Base-by-base conservation (phyloP, 164 flowering plant genomes). In the Echeveria elegans region DNA sequence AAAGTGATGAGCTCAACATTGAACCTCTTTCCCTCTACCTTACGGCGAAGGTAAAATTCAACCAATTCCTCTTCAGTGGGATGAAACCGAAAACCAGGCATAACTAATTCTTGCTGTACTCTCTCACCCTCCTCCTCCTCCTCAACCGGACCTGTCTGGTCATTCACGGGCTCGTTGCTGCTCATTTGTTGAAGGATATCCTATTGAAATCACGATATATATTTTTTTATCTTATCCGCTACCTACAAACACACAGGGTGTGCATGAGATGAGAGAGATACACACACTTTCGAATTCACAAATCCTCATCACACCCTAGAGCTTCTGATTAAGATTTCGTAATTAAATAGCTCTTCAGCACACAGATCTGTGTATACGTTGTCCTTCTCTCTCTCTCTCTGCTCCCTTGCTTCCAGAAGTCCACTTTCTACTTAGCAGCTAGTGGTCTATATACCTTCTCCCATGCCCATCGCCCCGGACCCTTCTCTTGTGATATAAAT, bases 1-100 rank as follows among this genome's bases (percentile, higher is more conserved):
- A 34, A 34, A 34, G 37, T 34, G 37, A 94, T 94, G 79, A 94
- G 96, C 31, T 94, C 97, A 6, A 91, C 96, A 65, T 86, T 88
- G 83, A 91, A 91, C 16, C 87, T 78, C 69, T 89, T 91, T 71
- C 98, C 98, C 80, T 94, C 96, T 6, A 94, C 95, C 85, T 91
- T 94, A 63, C 97, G 92, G 68, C 97, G 94, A 72, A 94, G 95
- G 82, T 94, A 91, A 83, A 91, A 94, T 68, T 91, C 97, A 0
- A 94, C 84, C 11, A 94, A 90, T 69, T 94, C 98, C 80, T 94
- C 98, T 60, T 94, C 98, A 12, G 99, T 94, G 0, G 99, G 99
- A 66, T 91, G 97, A 79, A 94, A 94, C 8, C 99, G 84, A 68
- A 94, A 94, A 1, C 99, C 99, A 0, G 99, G 99, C 98, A 94